Percentiles rank a stretch among this genome's conserved stretches.
Conservation (phyloP, 1,284 basidiomycete species). For the Tetrapyrgos nigripes region DNA sequence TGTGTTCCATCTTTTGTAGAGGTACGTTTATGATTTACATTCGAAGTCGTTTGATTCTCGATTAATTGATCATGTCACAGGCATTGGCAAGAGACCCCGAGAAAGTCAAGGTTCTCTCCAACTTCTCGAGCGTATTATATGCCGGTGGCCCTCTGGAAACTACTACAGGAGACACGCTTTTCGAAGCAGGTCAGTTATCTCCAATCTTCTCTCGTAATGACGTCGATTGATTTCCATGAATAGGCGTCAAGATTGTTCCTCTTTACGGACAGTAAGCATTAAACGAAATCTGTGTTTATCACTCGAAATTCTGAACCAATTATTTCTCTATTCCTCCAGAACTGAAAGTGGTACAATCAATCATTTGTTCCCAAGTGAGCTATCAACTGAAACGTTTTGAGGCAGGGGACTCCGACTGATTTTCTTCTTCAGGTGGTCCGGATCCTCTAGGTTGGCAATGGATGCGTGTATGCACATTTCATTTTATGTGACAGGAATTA, state of each 20-base stretch:
- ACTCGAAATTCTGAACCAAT: background rate
- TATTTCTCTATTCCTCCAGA: no score
- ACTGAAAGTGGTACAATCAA: conserved; percentile 2
- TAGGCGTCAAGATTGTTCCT: conserved; percentile 7
- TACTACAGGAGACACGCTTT: background rate
- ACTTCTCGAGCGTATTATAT: conserved; percentile 27
- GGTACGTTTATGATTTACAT: no score
- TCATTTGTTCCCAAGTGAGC: conserved; percentile 1
- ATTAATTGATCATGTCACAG: no score
- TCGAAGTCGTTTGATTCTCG: no score
- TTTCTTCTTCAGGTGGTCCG: background rate
- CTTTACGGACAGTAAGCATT: conserved; percentile 3
- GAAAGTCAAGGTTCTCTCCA: conserved; percentile 20
- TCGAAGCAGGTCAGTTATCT: background rate
- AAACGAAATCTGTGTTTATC: no score
- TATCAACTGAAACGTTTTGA: no score
- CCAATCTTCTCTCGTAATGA: no score
- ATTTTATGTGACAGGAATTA: no score
- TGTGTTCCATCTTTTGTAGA: conserved; percentile 36
- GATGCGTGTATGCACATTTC: background rate
- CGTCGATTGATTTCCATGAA: background rate
- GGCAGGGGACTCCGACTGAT: background rate
- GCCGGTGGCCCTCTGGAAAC: background rate
- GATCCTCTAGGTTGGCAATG: background rate
- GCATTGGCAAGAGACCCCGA: conserved; percentile 26